A percentile compares a stretch with the other conserved stretches of the same genome.
Evolutionary conservation across 192 early-diverging fungal species (phyloP).

Genomic region (Coemansia pectinata): DNA sequence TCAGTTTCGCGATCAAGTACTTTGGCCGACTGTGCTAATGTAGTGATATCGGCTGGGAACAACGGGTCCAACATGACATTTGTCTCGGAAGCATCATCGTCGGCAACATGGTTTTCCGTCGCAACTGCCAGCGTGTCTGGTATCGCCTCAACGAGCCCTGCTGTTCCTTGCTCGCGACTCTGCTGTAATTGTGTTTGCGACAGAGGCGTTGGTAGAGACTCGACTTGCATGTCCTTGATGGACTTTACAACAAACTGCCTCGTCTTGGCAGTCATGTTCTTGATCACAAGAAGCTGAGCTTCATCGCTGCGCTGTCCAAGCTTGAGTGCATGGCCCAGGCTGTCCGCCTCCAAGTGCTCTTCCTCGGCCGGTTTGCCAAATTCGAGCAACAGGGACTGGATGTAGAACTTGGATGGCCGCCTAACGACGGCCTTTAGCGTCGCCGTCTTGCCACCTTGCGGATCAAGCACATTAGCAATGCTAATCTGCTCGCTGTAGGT

Average conservation of each 20-base stretch:
- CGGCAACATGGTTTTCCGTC: not conserved
- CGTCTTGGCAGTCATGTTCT: constrained; percentile 80
- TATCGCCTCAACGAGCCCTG: not conserved
- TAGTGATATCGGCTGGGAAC: constrained; percentile 27
- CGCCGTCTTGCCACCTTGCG: constrained; percentile 73
- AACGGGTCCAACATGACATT: constrained; percentile 19
- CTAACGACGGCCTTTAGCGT: constrained; percentile 89
- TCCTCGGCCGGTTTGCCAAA: constrained; percentile 60
- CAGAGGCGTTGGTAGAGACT: not conserved
- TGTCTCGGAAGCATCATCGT: not conserved
- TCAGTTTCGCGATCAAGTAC: constrained; percentile 62
- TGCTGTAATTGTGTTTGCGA: not conserved
- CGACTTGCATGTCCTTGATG: not conserved
- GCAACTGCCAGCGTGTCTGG: not conserved
- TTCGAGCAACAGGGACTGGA: constrained; percentile 69
- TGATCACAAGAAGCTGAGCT: constrained; percentile 68
- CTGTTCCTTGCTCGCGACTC: not conserved
- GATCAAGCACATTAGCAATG: constrained; percentile 89
- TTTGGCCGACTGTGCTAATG: not conserved
- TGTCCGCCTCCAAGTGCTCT: not conserved
- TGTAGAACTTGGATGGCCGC: constrained; percentile 84
- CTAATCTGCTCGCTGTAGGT: constrained; percentile 80
- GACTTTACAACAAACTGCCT: constrained; percentile 63
- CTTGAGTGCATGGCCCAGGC: constrained; percentile 39
- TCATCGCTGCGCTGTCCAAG: constrained; percentile 58